Percentiles rank a stretch among this genome's conserved stretches.
These are phyloP conservation scores for Rachicladosporium sp. DNA, from an alignment of 2,329 filamentous ascomycete species.

Conservation along the genomic window DNA sequence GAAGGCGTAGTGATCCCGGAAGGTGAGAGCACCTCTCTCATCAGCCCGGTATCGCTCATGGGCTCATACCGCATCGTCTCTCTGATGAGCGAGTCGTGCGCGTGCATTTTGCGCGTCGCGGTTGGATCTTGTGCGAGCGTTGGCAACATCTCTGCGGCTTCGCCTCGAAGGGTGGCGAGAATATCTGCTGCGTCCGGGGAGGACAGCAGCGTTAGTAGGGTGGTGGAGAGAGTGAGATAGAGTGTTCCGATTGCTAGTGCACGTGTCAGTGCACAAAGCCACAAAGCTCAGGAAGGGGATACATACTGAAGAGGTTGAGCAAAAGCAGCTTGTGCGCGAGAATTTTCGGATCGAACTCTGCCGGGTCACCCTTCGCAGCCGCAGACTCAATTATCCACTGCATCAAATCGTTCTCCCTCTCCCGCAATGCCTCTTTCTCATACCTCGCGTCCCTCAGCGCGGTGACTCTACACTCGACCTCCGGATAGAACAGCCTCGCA, in stretches of 20 bases:
- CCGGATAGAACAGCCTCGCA: constrained; percentile 3
- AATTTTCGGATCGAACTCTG: background rate
- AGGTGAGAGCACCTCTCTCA: constrained; percentile 8
- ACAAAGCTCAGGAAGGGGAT: background rate
- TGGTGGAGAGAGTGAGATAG: constrained; percentile 4
- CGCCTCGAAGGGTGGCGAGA: constrained; percentile 5
- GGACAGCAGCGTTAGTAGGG: constrained; percentile 1
- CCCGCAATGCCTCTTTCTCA: background rate
- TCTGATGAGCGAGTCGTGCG: constrained; percentile 12
- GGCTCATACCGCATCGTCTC: constrained; percentile 11
- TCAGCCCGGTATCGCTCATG: constrained; percentile 11
- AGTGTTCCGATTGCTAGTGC: too few species aligned
- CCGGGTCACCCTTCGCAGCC: constrained; percentile 1
- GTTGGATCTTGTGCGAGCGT: background rate
- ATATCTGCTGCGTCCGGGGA: background rate
- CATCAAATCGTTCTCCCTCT: constrained; percentile 6
- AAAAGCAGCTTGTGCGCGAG: constrained; percentile 5
- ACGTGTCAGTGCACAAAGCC: background rate
- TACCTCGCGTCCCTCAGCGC: constrained; percentile 1
- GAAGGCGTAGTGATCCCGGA: constrained; percentile 11
- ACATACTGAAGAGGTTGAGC: constrained; percentile 7
- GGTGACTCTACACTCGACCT: constrained; percentile 1
- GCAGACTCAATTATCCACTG: constrained; percentile 7
- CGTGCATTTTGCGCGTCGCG: constrained; percentile 6
- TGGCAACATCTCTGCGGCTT: constrained; percentile 5